These are phyloP conservation scores for Rhypophila decipiens DNA, from an alignment of 495 filamentous ascomycete genomes.

Conservation along the genomic window DNA sequence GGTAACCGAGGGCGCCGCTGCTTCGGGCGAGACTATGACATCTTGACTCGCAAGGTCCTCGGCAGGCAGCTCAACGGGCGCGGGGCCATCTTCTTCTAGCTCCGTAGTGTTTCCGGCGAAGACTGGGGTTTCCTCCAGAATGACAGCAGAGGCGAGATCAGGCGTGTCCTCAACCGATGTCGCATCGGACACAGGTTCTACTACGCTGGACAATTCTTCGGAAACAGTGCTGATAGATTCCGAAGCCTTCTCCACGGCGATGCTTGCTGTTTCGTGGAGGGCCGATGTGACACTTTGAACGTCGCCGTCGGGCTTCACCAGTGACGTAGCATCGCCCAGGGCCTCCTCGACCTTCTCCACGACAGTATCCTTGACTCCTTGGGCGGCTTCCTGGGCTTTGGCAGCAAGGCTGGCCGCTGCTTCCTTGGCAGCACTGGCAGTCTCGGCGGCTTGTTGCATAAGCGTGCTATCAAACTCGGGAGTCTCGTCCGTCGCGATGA, in stretches of 20 bases:
- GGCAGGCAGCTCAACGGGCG: slow-evolving; percentile 42
- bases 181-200: neutral
- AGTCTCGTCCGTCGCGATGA: slow-evolving; percentile 64
- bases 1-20: slow-evolving; percentile 4
- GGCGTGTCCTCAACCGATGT: slow-evolving; percentile 6
- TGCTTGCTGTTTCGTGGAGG: slow-evolving; percentile 10
- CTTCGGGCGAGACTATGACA: neutral
- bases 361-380: slow-evolving; percentile 11
- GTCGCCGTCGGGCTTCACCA: neutral
- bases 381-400: slow-evolving; percentile 4
- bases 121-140: slow-evolving; percentile 18
- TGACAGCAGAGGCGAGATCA: slow-evolving; percentile 16
- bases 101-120: slow-evolving; percentile 19
- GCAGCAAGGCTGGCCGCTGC: slow-evolving; percentile 14
- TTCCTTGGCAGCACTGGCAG: slow-evolving; percentile 21
- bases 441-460: slow-evolving; percentile 38
- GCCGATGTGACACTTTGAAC: too few relatives aligned
- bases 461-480: slow-evolving; percentile 61
- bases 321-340: neutral
- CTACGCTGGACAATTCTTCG: neutral
- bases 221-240: slow-evolving; percentile 1
- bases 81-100: slow-evolving; percentile 44
- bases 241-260: slow-evolving; percentile 11
- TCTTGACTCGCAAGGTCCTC: slow-evolving; percentile 8
- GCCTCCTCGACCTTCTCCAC: slow-evolving; percentile 16